These are phyloP conservation scores for Phoma sp. DNA, from an alignment of 2,329 filamentous ascomycete genomes.

Conservation along the genomic window DNA sequence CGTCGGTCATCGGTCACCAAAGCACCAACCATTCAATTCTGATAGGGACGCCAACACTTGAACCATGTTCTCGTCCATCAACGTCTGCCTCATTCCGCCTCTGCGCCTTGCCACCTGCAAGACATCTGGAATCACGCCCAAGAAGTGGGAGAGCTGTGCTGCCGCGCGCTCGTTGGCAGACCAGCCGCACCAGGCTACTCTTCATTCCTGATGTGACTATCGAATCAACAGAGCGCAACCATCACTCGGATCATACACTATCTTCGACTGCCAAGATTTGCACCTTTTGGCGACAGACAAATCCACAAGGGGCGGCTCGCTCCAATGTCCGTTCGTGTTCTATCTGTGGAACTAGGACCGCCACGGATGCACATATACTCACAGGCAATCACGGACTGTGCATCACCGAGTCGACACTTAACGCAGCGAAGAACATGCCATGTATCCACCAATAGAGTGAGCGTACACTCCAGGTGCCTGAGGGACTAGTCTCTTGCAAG, in stretches of 20 bases:
- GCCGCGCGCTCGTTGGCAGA: not conserved
- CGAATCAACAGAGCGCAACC: not conserved
- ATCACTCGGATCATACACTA: not conserved
- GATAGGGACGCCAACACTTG: not conserved
- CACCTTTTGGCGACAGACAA: not conserved
- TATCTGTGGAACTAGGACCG: not conserved
- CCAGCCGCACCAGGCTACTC: slow-evolving; percentile 1
- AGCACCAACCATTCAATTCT: not conserved
- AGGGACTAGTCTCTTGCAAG: not conserved
- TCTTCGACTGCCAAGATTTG: not conserved
- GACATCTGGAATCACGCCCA: slow-evolving; percentile 3
- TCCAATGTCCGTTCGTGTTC: not conserved
- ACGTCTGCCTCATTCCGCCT: not conserved
- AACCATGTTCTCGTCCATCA: slow-evolving; percentile 4
- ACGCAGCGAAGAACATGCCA: not conserved
- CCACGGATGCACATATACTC: not conserved
- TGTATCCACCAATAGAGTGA: not conserved
- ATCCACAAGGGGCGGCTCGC: not conserved
- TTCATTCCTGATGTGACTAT: not conserved
- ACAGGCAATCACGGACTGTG: slow-evolving; percentile 1
- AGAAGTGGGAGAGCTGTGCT: slow-evolving; percentile 1
- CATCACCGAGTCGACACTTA: not conserved
- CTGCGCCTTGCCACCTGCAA: slow-evolving; percentile 10
- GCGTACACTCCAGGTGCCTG: not conserved
- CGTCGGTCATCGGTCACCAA: slow-evolving; percentile 3